A percentile compares a stretch with the other conserved stretches of the same genome.
Evolutionary conservation across 139 green algal genomes (phyloP).

Genomic region (Astrephomene gubernaculifera): DNA sequence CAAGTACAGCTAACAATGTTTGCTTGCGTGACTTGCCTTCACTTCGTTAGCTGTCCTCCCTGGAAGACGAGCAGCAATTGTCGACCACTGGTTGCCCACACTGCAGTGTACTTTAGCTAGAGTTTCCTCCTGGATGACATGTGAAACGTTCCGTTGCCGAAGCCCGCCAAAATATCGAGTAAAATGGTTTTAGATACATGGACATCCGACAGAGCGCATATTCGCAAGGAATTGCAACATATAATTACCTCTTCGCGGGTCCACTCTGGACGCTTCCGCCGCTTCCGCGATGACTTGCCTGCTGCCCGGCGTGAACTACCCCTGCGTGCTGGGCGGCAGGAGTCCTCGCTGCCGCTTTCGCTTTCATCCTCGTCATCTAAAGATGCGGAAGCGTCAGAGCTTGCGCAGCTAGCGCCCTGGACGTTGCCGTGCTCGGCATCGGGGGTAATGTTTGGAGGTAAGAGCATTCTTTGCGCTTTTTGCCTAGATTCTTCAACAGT

Average conservation of each 20-base stretch:
- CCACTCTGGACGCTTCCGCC: constrained; percentile 6
- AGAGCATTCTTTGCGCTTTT: too few relatives aligned
- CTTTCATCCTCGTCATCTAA: neutral
- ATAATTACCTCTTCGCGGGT: neutral
- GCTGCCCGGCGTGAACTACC: neutral
- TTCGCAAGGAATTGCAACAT: neutral
- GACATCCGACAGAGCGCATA: neutral
- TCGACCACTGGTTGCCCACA: constrained; percentile 1
- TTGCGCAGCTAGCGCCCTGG: neutral
- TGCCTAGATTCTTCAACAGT: too few relatives aligned
- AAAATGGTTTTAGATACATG: neutral
- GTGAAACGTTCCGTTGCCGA: neutral
- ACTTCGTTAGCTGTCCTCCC: neutral
- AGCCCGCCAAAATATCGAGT: neutral
- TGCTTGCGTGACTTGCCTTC: neutral
- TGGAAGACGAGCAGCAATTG: neutral
- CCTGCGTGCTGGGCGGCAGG: neutral
- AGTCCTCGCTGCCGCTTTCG: constrained; percentile 5
- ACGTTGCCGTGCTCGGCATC: too few relatives aligned
- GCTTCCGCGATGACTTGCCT: neutral
- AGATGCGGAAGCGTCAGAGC: neutral
- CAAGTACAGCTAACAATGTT: neutral
- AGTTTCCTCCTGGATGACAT: neutral
- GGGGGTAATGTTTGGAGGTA: too few relatives aligned
- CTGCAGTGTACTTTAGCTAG: neutral